phyloP scores from a whole-genome alignment of 2,329 filamentous ascomycete genomes.

The Epichloe sylvatica region DNA sequence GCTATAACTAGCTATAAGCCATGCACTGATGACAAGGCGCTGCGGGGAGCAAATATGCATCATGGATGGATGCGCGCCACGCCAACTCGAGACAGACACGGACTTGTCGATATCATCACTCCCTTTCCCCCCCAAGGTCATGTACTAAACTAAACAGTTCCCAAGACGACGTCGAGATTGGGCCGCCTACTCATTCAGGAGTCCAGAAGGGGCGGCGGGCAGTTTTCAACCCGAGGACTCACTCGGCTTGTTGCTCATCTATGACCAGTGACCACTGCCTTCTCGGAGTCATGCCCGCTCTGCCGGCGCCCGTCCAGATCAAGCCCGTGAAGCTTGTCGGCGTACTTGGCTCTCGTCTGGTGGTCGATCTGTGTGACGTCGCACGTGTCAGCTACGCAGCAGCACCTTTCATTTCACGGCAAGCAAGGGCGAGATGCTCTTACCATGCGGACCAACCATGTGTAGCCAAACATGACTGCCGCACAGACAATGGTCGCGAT shows the following conservation, averaged over 20 bases:
- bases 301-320: not conserved
- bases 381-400: not conserved
- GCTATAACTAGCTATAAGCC: too few species aligned
- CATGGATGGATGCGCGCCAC: too few species aligned
- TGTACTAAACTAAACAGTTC: not conserved
- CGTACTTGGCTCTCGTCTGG: not conserved
- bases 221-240: not conserved
- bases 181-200: too few species aligned
- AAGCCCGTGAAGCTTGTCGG: not conserved
- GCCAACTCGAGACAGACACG: too few species aligned
- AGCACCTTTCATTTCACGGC: not conserved
- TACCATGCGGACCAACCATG: not conserved
- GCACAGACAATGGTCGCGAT: not conserved
- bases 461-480: not conserved
- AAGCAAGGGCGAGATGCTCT: not conserved
- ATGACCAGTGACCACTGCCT: not conserved
- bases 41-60: not conserved
- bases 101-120: too few species aligned
- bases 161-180: too few species aligned
- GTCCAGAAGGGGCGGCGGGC: too few species aligned
- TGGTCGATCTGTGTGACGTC: not conserved
- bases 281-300: not conserved
- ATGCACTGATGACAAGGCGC: too few species aligned
- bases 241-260: not conserved
- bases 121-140: constrained; percentile 9